Percentiles rank a stretch among this genome's conserved stretches.
Evolutionary conservation across 2,329 filamentous ascomycete genomes (phyloP).

Genomic region (Botrytis medusae): DNA sequence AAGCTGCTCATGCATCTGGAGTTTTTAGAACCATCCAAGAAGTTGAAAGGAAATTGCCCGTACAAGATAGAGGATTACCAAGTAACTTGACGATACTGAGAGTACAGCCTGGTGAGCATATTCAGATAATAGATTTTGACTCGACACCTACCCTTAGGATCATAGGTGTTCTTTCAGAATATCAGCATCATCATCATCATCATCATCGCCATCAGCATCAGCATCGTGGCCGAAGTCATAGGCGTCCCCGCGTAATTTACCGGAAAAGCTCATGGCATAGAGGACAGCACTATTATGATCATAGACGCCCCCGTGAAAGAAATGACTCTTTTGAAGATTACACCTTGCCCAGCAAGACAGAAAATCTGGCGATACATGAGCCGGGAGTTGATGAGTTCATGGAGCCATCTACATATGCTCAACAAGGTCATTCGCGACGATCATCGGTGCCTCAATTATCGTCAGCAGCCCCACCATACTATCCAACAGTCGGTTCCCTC

Average conservation of each 20-base stretch:
- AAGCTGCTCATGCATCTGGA: background rate
- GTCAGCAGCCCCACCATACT: no score
- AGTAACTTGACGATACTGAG: background rate
- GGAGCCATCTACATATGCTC: background rate
- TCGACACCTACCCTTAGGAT: background rate
- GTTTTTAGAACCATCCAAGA: background rate
- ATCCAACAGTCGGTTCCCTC: no score
- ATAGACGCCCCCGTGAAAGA: background rate
- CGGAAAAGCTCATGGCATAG: background rate
- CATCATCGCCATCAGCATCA: background rate
- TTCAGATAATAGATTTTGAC: constrained; percentile 4
- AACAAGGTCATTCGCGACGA: background rate
- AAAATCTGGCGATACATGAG: background rate
- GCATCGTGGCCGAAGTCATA: background rate
- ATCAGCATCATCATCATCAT: background rate
- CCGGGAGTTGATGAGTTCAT: background rate
- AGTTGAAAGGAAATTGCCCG: background rate
- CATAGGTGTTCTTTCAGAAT: background rate
- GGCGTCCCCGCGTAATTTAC: background rate
- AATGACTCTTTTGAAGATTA: background rate
- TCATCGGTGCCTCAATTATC: background rate
- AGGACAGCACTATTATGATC: background rate
- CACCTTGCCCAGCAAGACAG: background rate
- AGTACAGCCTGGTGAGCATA: background rate
- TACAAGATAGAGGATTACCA: background rate